Base-by-base conservation (phyloP, 192 early-diverging fungal species). In the Spizellomyces punctatus region DNA sequence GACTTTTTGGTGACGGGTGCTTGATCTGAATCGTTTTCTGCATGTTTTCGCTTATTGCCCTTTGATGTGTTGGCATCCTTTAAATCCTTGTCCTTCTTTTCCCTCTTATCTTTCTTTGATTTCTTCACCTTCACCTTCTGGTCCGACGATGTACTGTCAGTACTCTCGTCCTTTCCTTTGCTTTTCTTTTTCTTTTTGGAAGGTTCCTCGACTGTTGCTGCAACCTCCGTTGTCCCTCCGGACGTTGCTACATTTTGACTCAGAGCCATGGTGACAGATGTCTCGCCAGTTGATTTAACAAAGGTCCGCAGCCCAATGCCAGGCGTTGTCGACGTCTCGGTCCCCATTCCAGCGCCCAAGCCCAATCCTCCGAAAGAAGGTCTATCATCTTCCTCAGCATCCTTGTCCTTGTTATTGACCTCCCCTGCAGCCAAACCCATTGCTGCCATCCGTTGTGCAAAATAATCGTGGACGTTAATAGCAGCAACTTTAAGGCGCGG, bases 401-500 rank as follows among this genome's bases (percentile, higher is more conserved):
- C 71, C 10, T 63, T 63, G 12, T 81, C 75, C 16, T 70, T 64
- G 22, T 54, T 61, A 41, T 55, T 42, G 27, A 17, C 44, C 57
- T 48, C 36, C 65, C 59, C 19, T 22, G 71, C 56, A 36, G 27
- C 27, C 27, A 69, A 58, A 22, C 71, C 46, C 27, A 62, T 22
- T 12, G 12, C 63, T 22, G 60, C 64, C 82, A 81, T 78, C 64
- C 73, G 73, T 50, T 66, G 41, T 8, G 77, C 78, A 79, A 84
- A 84, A 48, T 84, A 81, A 56, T 81, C 78, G 16, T 59, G 62
- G 58, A 85, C 76, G 43, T 62, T 71, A 6, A 64, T 71, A 22
- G 46, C 21, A 7, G 47, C 68, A 5, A 77, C 66, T 0, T 56
- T 75, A 44, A 76, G 41, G 8, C 64, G 43, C 6, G 62, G 50